These are phyloP conservation scores for Tolypocladium pustulatum DNA, from an alignment of 2,329 filamentous ascomycete species.

Conservation along the genomic window DNA sequence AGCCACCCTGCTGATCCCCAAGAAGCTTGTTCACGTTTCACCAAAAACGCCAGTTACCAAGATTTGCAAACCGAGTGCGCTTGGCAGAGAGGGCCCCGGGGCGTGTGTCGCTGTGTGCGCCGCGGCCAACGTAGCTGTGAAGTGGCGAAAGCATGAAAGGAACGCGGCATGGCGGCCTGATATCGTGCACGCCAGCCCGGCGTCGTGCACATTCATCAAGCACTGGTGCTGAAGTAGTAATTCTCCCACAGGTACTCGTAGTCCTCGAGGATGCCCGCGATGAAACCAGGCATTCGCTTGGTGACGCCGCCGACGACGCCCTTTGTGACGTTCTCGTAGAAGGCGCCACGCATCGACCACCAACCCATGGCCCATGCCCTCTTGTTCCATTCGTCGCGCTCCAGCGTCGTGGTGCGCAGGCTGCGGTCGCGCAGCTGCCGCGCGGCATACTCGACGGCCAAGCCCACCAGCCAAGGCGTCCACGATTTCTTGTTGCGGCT, in stretches of 20 bases:
- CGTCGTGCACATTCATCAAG: slow-evolving; percentile 12
- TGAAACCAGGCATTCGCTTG: slow-evolving; percentile 67
- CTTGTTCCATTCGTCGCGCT: slow-evolving; percentile 81
- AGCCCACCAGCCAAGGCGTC: slow-evolving; percentile 82
- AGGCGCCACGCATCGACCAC: slow-evolving; percentile 96
- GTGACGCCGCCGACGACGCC: slow-evolving; percentile 61
- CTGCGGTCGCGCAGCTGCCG: slow-evolving; percentile 71
- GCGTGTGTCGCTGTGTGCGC: not conserved
- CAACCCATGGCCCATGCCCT: slow-evolving; percentile 85
- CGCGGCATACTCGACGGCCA: slow-evolving; percentile 78
- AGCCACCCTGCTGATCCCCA: not conserved
- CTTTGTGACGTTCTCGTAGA: slow-evolving; percentile 87
- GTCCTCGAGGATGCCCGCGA: slow-evolving; percentile 82
- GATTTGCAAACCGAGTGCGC: not conserved
- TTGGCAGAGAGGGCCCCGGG: not conserved
- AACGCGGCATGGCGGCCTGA: too few relatives aligned
- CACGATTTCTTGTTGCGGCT: slow-evolving; percentile 67
- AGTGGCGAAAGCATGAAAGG: not conserved
- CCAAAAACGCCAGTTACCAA: not conserved
- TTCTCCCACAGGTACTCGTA: slow-evolving; percentile 98
- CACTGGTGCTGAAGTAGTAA: slow-evolving; percentile 73
- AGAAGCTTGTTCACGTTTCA: not conserved
- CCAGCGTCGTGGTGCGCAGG: slow-evolving; percentile 72
- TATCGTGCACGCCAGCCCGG: not conserved
- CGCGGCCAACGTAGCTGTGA: too few relatives aligned